A percentile compares a stretch with the other conserved stretches of the same genome.
phyloP scores from a whole-genome alignment of 306 rosid genomes.

The Vigna mungo region DNA sequence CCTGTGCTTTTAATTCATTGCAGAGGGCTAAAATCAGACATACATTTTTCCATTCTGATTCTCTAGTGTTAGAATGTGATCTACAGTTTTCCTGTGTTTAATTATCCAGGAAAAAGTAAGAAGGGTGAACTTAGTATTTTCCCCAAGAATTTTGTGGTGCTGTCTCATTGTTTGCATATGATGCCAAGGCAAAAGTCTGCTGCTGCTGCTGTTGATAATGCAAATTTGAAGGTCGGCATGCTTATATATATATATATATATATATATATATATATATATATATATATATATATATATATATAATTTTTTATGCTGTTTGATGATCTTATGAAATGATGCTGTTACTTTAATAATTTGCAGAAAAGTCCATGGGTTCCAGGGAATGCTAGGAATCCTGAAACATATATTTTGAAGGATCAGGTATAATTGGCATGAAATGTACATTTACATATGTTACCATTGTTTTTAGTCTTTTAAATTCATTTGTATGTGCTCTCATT shows the following conservation, averaged over 20 bases:
- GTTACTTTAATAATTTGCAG: conserved; percentile 50
- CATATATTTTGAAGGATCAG: conserved; percentile 77
- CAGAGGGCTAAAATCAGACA: conserved; percentile 6
- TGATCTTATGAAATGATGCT: conserved; percentile 18
- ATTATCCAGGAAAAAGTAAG: conserved; percentile 86
- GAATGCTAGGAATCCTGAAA: conserved; percentile 78
- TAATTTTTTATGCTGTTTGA: conserved; percentile 29
- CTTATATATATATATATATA: background rate
- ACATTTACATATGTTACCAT: background rate
- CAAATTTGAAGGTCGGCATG: conserved; percentile 63
- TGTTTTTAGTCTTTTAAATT: background rate
- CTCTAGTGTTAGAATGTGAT: background rate
- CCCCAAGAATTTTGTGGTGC: conserved; percentile 65
- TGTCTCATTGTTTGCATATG: conserved; percentile 89
- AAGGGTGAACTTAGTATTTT: conserved; percentile 91
- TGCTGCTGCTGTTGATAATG: conserved; percentile 61
- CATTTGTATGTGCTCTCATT: background rate
- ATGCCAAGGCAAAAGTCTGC: conserved; percentile 81
- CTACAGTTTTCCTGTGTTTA: conserved; percentile 38
- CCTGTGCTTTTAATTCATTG: background rate
- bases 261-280: background rate
- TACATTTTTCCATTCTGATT: background rate
- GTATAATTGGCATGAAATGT: conserved; percentile 37
- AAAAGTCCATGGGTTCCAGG: conserved; percentile 77
- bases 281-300: background rate